Conservation (phyloP, 148 eudicot species). For the Rhododendron williamsianum region DNA sequence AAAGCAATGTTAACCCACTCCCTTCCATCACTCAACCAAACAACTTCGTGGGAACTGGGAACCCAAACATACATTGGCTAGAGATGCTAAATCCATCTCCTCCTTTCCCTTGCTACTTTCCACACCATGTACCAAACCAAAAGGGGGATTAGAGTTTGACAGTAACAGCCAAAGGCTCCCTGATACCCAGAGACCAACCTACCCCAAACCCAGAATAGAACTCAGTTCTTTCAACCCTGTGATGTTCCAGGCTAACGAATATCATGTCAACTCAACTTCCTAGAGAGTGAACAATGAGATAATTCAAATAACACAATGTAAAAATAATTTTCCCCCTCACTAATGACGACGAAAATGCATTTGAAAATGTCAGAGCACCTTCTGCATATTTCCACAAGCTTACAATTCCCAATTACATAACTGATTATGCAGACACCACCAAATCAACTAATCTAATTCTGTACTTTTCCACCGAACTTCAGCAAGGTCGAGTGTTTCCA, state of each 20-base stretch:
- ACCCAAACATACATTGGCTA: background rate
- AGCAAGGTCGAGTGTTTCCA: background rate
- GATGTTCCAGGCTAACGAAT: background rate
- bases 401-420: background rate
- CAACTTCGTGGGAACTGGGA: background rate
- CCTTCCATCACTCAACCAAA: constrained; percentile 7
- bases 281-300: background rate
- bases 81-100: background rate
- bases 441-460: background rate
- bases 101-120: constrained; percentile 6
- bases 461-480: background rate
- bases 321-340: background rate
- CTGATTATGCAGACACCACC: background rate
- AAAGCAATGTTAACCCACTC: background rate
- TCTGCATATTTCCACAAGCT: background rate
- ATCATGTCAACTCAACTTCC: background rate
- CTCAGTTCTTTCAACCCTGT: background rate
- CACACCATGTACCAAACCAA: background rate
- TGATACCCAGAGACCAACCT: background rate
- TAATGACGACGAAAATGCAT: background rate
- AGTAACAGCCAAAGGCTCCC: background rate
- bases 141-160: background rate
- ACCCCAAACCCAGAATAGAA: background rate
- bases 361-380: background rate
- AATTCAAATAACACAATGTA: background rate